Evolutionary conservation across 768 basidiomycete species (phyloP).

Genomic region (Leucosporidium creatinivorum): DNA sequence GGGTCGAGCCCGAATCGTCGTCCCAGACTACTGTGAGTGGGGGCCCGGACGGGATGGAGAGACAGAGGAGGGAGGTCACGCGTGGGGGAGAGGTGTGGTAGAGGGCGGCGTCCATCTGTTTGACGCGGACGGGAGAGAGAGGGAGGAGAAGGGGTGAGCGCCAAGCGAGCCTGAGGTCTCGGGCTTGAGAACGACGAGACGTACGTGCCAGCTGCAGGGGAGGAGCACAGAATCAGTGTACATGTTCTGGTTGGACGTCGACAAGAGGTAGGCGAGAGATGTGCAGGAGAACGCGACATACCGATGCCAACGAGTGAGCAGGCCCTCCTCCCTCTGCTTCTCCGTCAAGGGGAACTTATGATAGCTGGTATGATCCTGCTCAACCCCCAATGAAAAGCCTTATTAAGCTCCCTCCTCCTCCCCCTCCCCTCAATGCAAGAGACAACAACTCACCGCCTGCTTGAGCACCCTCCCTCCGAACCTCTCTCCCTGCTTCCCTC

Average conservation of each 20-base stretch:
- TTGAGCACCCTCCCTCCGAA: neutral
- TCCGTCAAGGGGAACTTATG: conserved; percentile 1
- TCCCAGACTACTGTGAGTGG: conserved; percentile 8
- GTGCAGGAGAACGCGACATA: neutral
- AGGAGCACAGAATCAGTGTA: too few species aligned
- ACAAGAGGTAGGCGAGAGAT: neutral
- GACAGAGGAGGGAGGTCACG: conserved; percentile 1
- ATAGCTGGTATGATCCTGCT: conserved; percentile 4
- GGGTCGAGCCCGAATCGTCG: neutral
- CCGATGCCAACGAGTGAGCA: neutral
- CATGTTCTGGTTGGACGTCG: too few species aligned
- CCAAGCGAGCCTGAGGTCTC: too few species aligned
- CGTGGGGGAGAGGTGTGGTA: conserved; percentile 7
- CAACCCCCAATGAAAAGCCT: too few species aligned
- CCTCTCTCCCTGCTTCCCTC: neutral
- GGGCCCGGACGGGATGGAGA: neutral
- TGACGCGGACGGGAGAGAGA: neutral
- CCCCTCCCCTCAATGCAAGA: too few species aligned
- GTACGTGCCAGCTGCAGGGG: conserved; percentile 10
- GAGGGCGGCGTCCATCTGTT: conserved; percentile 14
- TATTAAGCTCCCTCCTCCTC: too few species aligned
- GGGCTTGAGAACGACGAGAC: too few species aligned
- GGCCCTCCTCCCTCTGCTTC: conserved; percentile 1
- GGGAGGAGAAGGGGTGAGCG: neutral
- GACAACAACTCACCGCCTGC: conserved; percentile 9